Evolutionary conservation across 1,284 basidiomycete genomes (phyloP).

Genomic region (Athelia sp.): DNA sequence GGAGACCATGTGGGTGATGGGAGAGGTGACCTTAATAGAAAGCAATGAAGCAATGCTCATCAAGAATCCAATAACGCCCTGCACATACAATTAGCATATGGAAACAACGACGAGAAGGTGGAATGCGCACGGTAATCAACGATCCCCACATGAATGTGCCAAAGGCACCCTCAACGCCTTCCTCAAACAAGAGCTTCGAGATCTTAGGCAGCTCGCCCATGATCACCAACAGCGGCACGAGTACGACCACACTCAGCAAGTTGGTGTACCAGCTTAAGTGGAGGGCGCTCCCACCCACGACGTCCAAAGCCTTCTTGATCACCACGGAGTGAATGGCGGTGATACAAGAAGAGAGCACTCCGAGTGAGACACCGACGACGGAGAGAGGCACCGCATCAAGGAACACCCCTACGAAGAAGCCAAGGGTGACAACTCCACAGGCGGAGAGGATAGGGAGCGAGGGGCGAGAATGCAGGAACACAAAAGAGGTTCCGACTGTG

Average conservation of each 20-base stretch:
- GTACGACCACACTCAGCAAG: constrained; percentile 59
- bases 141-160: constrained; percentile 77
- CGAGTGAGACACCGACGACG: constrained; percentile 64
- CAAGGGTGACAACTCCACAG: constrained; percentile 71
- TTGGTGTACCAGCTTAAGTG: constrained; percentile 85
- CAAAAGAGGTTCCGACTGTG: constrained; percentile 75
- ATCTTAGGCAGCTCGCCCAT: constrained; percentile 68
- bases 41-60: constrained; percentile 88
- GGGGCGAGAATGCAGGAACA: constrained; percentile 69
- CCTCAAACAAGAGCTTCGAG: constrained; percentile 48
- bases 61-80: constrained; percentile 82
- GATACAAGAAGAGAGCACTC: constrained; percentile 71
- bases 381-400: constrained; percentile 65
- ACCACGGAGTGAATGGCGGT: constrained; percentile 82
- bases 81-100: constrained; percentile 3
- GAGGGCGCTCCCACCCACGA: constrained; percentile 76
- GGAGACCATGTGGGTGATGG: constrained; percentile 89
- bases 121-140: constrained; percentile 56
- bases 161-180: constrained; percentile 26
- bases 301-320: constrained; percentile 73
- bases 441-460: constrained; percentile 66
- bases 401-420: constrained; percentile 84
- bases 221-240: constrained; percentile 65
- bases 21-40: constrained; percentile 88
- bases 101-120: neutral